Base-by-base conservation (phyloP, 176 grass and related monocot species). In the Secale cereale region DNA sequence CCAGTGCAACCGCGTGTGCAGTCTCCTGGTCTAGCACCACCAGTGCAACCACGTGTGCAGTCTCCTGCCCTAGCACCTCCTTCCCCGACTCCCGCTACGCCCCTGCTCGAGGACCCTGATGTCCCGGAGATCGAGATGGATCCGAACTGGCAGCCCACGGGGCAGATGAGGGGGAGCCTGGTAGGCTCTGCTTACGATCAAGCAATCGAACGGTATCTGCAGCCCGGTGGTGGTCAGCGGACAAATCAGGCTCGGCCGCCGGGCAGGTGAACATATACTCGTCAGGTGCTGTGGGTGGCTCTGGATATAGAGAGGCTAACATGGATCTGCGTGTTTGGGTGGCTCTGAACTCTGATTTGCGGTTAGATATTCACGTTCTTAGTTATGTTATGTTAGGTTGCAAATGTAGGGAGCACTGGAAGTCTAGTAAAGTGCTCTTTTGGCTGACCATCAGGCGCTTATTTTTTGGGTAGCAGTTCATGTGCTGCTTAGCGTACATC, bases 161-260 rank as follows among this genome's bases (percentile, higher is more conserved):
- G 93, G 23, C 88, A 12, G 46, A 99, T 99, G 97, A 89, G 97
- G 65, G 97, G 97, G 19, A 99, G 97, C 81, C 85, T 99, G 27
- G 95, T 88, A 59, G 97, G 97, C n/a, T 30, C 45, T 57, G 93
- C 91, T 74, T 99, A 99, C 52, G 83, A 28, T 40, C 67, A 63
- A 67, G 97, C 97, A 0, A 56, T 99, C 6, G 85, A 32, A 13
- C 90, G 91, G n/a, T 92, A 96, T 59, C 28, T 73, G 73, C 68
- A 68, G 80, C 37, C 61, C 27, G 33, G 85, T 26, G 88, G 83
- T 30, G 86, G 25, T 31, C 76, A 78, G 48, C 77, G 66, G 77
- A 63, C 82, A 28, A 15, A 11, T 33, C 76, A 87, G 48, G 20
- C 69, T 70, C 76, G 25, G 40, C 48, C 85, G 32, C 28, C 81